These are phyloP conservation scores for Camellia japonica DNA, from an alignment of 148 eudicot genomes.

Conservation along the genomic window DNA sequence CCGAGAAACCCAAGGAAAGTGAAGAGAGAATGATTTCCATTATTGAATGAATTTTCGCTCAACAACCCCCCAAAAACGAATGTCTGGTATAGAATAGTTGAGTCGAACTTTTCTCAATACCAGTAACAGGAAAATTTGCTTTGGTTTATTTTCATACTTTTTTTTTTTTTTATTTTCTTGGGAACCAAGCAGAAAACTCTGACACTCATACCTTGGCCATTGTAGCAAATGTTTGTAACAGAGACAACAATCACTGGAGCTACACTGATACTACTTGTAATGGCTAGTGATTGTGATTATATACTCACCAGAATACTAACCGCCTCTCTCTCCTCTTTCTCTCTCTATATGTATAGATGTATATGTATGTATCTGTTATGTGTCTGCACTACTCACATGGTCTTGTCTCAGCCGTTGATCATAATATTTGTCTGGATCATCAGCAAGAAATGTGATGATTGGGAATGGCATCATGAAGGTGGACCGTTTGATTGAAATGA, in stretches of 20 bases:
- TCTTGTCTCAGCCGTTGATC: neutral
- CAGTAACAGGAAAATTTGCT: too few relatives aligned
- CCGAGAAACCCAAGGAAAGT: neutral
- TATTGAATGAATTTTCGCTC: neutral
- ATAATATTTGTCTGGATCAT: neutral
- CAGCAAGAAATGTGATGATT: neutral
- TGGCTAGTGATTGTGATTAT: neutral
- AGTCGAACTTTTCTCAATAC: neutral
- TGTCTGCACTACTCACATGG: neutral
- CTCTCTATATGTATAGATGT: neutral
- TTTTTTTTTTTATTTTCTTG: neutral
- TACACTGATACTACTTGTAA: neutral
- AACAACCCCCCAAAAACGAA: too few relatives aligned
- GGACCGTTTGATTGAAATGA: neutral
- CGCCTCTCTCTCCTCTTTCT: neutral
- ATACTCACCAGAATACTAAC: neutral
- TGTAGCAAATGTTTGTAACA: neutral
- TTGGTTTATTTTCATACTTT: neutral
- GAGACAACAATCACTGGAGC: conserved; percentile 8
- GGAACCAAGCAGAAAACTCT: conserved; percentile 6
- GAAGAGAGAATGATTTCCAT: neutral
- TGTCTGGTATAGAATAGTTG: too few relatives aligned
- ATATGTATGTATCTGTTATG: neutral
- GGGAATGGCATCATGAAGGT: neutral
- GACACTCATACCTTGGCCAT: conserved; percentile 3